Evolutionary conservation across 441 rosid genomes (phyloP).

Genomic region (Capsella rubella): DNA sequence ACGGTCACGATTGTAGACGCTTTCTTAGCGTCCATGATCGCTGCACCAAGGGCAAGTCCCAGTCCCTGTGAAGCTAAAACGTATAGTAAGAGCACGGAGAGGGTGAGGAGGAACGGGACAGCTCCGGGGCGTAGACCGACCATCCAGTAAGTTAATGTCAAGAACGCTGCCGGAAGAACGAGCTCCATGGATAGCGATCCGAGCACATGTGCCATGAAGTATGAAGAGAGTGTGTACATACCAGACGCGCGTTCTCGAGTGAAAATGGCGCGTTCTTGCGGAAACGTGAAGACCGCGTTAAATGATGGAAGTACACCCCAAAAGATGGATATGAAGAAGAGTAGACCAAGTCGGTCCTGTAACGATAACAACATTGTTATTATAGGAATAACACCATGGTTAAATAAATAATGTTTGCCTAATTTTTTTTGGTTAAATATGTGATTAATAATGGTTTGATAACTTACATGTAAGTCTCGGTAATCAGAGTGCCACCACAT

Average conservation of each 20-base stretch:
- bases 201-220: constrained; percentile 84
- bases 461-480: constrained; percentile 43
- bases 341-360: constrained; percentile 87
- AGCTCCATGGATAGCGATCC: constrained; percentile 94
- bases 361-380: constrained; percentile 32
- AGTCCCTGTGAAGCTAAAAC: constrained; percentile 92
- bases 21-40: constrained; percentile 88
- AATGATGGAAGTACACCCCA: constrained; percentile 97
- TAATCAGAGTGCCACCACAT: constrained; percentile 97
- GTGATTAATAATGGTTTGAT: neutral
- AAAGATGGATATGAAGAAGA: constrained; percentile 81
- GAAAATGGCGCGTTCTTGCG: constrained; percentile 87
- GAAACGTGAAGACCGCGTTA: constrained; percentile 81
- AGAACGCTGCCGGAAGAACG: constrained; percentile 77
- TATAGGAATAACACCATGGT: neutral
- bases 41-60: constrained; percentile 82
- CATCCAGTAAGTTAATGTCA: constrained; percentile 82
- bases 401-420: neutral
- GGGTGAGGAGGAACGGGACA: constrained; percentile 60
- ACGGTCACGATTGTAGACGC: constrained; percentile 87
- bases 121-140: constrained; percentile 67
- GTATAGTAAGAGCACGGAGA: constrained; percentile 68
- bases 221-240: constrained; percentile 88
- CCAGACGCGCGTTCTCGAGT: constrained; percentile 80
- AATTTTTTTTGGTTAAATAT: neutral